phyloP scores from a whole-genome alignment of 2,329 filamentous ascomycete species.

The Delphinella strobiligena region DNA sequence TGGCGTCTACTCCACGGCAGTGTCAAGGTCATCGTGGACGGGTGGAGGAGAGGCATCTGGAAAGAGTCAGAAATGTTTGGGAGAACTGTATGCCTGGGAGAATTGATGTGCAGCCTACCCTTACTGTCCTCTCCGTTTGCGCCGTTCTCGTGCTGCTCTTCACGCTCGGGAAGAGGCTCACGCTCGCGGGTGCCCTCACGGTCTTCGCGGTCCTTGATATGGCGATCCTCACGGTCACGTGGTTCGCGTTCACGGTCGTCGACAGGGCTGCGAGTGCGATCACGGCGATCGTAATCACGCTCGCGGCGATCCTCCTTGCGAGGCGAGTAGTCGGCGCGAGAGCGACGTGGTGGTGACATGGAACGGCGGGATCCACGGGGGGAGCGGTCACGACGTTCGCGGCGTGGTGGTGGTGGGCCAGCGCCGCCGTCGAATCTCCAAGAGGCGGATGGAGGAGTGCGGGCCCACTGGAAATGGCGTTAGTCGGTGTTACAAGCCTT shows the following conservation, averaged over 20 bases:
- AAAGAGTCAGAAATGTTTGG: constrained; percentile 19
- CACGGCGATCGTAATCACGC: constrained; percentile 56
- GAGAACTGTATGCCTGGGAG: constrained; percentile 11
- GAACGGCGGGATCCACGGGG: constrained; percentile 57
- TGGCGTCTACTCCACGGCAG: constrained; percentile 54
- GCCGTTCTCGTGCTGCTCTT: constrained; percentile 11
- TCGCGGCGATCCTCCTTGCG: constrained; percentile 54
- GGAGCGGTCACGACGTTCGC: constrained; percentile 37
- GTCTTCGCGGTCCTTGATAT: too few species aligned
- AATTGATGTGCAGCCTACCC: constrained; percentile 49
- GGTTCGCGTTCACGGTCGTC: constrained; percentile 59
- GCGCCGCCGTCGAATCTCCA: constrained; percentile 95
- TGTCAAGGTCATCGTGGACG: constrained; percentile 88
- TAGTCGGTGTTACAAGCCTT: not conserved
- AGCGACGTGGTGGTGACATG: constrained; percentile 60
- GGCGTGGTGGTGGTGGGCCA: constrained; percentile 51
- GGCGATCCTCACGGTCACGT: constrained; percentile 46
- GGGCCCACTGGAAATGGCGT: constrained; percentile 65
- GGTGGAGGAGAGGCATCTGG: constrained; percentile 67
- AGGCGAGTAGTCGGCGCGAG: constrained; percentile 60
- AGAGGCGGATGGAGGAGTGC: constrained; percentile 91
- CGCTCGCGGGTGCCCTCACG: constrained; percentile 44
- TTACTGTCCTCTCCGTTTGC: constrained; percentile 79
- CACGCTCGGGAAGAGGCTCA: constrained; percentile 61
- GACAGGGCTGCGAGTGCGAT: constrained; percentile 52